Base-by-base conservation (phyloP, 116 monocot species). In the Thalassia testudinum region DNA sequence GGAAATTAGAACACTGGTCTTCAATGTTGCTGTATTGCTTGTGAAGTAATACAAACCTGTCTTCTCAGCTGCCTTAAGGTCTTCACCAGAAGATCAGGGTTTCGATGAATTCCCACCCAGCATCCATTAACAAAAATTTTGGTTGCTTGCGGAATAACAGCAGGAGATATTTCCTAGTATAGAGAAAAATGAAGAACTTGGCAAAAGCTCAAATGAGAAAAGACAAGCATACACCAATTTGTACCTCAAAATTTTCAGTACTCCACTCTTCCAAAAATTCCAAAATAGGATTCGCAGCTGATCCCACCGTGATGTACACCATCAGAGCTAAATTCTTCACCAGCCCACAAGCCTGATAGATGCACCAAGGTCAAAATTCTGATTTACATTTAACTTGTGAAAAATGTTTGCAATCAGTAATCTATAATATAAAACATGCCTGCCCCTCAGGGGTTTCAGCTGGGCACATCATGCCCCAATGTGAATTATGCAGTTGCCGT, bases 391-490 rank as follows among this genome's bases (percentile, higher is more conserved):
- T 5, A 34, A 3, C 30, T 34, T n/a, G n/a, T n/a, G n/a, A n/a
- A 34, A 34, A 34, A 34, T 34, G 10, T 34, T 10, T 34, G 30
- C 3, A 34, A 34, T 10, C 30, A 34, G 30, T 10, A 34, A 34
- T 34, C 30, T 10, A 3, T 10, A 10, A 34, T 34, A 52, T 21
- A 54, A 65, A 50, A 25, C 12, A 43, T 66, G 86, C 97, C 66
- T 99, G 97, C 68, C 97, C 97, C 72, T 99, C 97, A 29, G 97
- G 97, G 51, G 90, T 99, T 80, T 99, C 97, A 50, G 90, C 97
- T 72, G 97, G 97, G 64, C 97, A 99, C 97, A 99, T 99, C 97
- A 90, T 99, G 57, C 97, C 97, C 97, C 97, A 99, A 61, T 99
- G 97, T 60, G 97, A 99, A 75, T 99, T 99, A 53, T 99, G 97